Evolutionary conservation across 495 filamentous ascomycete genomes (phyloP).

Genomic region (Platismatia glauca): DNA sequence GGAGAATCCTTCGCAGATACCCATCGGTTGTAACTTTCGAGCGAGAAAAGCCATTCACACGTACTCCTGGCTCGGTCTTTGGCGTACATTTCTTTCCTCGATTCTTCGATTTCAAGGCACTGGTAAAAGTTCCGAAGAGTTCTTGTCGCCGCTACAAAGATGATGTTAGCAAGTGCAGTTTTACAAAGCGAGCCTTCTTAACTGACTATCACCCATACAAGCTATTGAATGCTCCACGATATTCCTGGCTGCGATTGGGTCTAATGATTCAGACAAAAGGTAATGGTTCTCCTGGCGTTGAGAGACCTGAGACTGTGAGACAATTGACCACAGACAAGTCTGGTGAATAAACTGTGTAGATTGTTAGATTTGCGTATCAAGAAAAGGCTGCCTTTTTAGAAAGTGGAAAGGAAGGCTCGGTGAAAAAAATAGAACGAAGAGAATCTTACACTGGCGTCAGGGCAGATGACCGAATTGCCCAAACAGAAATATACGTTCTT

Average conservation of each 20-base stretch:
- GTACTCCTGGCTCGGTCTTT: neutral
- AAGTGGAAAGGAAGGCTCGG: neutral
- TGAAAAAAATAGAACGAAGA: too few species aligned
- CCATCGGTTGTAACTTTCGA: neutral
- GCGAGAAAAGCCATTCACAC: neutral
- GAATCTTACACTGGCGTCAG: neutral
- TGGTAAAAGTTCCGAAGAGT: too few species aligned
- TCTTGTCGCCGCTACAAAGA: too few species aligned
- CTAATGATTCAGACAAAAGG: neutral
- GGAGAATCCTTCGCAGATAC: neutral
- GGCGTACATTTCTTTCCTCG: too few species aligned
- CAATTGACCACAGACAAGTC: neutral
- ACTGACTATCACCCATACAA: too few species aligned
- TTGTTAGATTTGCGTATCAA: neutral
- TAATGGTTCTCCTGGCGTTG: neutral
- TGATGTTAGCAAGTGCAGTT: too few species aligned
- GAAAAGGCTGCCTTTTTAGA: neutral
- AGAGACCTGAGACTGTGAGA: neutral
- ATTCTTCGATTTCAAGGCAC: too few species aligned
- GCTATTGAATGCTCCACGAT: too few species aligned
- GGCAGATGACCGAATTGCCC: neutral
- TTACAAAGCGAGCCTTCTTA: too few species aligned
- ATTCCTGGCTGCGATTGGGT: too few species aligned
- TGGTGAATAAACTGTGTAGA: neutral
- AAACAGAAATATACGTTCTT: neutral